Base-by-base conservation (phyloP, 2,329 filamentous ascomycete genomes). In the Trichoderma sp. region DNA sequence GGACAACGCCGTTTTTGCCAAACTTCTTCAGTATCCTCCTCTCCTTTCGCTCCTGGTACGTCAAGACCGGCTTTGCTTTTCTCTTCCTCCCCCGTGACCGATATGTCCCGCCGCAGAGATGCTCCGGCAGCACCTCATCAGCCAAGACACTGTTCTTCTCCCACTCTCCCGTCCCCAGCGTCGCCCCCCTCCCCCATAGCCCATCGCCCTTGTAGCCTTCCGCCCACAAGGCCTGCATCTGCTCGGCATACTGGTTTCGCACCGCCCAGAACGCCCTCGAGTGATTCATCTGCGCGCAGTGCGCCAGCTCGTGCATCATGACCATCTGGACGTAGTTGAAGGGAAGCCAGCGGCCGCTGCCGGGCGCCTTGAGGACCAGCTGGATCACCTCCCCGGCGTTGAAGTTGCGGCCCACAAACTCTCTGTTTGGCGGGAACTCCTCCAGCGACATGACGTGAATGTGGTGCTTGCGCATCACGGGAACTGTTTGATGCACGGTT, bases 241-340 rank as follows among this genome's bases (percentile, higher is more conserved):
- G 84, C 9, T 81, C 82, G 1, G 90, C 88, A 72, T 90, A 95
- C 48, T 81, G 78, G 75, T 95, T 90, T 54, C 92, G 82, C 19
- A 93, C 89, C 10, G 85, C 84, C 92, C 92, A 96, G 72, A 96
- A 96, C 2, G 85, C 87, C 63, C 85, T 83, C 1, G 88, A 90
- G 74, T 96, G 92, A 75, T 96, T 96, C 93, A 96, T 96, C 74
- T 96, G 89, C 75, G 91, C 90, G 81, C 90, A 93, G 75, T 96
- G 92, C 3, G 92, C 92, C 34, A 96, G 80, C 80, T 95, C 91
- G 74, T 96, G 92, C 86, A 96, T 93, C 92, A 96, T 96, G 69
- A 96, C 91, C 90, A 95, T 94, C 77, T 95, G 91, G 17, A 96
- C 90, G 72, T 93, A 92, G 67, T 87, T 82, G 73, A 95, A 93